Conservation (phyloP, 2,329 filamentous ascomycete species). For the Penicillium digitatum region DNA sequence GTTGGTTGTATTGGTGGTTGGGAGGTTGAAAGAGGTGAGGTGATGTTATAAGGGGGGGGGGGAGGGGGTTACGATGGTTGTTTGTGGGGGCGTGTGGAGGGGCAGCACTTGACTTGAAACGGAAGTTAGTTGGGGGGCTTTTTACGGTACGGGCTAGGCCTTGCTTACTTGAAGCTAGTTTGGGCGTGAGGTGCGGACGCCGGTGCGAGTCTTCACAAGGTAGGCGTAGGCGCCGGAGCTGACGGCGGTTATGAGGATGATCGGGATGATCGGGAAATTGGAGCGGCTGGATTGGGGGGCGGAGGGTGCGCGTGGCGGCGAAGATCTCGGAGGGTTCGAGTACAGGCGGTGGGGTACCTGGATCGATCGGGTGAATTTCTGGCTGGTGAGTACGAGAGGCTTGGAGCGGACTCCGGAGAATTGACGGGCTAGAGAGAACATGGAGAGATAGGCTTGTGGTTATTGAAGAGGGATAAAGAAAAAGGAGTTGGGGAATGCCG, state of each 20-base stretch:
- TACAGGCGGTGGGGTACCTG: constrained; percentile 17
- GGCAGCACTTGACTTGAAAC: constrained; percentile 27
- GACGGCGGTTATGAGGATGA: constrained; percentile 44
- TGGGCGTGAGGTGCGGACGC: constrained; percentile 6
- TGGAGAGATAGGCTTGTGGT: constrained; percentile 2
- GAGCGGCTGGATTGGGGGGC: constrained; percentile 31
- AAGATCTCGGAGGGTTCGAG: constrained; percentile 15
- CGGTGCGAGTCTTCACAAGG: constrained; percentile 49
- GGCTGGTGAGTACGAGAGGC: constrained; percentile 1
- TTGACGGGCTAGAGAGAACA: constrained; percentile 19
- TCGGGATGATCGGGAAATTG: constrained; percentile 42
- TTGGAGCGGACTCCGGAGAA: constrained; percentile 18
- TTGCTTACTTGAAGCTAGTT: constrained; percentile 10
- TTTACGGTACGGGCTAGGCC: neutral
- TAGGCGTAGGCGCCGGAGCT: constrained; percentile 50
- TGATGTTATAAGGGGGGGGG: neutral
- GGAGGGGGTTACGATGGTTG: constrained; percentile 22
- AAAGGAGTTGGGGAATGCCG: constrained; percentile 14
- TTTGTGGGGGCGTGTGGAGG: constrained; percentile 44
- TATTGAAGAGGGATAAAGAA: neutral
- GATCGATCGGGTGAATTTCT: constrained; percentile 13
- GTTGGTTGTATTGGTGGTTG: neutral
- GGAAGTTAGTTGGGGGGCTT: neutral
- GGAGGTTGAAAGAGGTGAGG: neutral
- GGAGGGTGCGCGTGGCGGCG: constrained; percentile 13